Evolutionary conservation across 495 filamentous ascomycete species (phyloP).

Genomic region (Arthonia radiata): DNA sequence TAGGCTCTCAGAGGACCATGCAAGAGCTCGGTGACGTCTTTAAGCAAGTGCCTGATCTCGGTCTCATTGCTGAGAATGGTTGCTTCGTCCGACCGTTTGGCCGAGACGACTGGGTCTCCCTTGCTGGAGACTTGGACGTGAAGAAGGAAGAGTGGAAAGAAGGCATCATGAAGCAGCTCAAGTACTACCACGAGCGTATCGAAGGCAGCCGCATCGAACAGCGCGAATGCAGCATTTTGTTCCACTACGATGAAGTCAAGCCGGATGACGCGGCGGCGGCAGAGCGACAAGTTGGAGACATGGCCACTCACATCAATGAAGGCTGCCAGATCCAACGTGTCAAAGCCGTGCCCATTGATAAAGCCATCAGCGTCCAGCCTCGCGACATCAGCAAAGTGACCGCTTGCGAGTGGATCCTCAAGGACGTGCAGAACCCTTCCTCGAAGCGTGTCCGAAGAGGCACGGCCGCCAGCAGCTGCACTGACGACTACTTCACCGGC

Average conservation of each 20-base stretch:
- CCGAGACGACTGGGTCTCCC: conserved; percentile 37
- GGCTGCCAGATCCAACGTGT: conserved; percentile 60
- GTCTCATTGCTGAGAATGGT: conserved; percentile 79
- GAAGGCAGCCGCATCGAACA: conserved; percentile 72
- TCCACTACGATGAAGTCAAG: conserved; percentile 52
- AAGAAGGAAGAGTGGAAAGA: conserved; percentile 52
- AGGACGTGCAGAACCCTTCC: conserved; percentile 20
- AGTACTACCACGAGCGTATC: conserved; percentile 69
- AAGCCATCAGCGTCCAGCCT: conserved; percentile 57
- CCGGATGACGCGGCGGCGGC: conserved; percentile 44
- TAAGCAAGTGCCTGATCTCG: conserved; percentile 47
- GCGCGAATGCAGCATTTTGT: conserved; percentile 62
- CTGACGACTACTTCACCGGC: not conserved
- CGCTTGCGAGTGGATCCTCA: conserved; percentile 45
- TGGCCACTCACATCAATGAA: conserved; percentile 81
- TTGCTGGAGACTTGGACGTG: conserved; percentile 41
- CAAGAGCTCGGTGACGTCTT: conserved; percentile 77
- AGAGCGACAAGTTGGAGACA: conserved; percentile 54
- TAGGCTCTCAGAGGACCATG: conserved; percentile 67
- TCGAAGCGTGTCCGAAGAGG: not conserved
- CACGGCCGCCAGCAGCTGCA: not conserved
- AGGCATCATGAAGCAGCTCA: conserved; percentile 46
- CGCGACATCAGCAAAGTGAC: conserved; percentile 62
- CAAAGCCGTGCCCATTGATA: conserved; percentile 58
- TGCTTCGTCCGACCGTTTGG: conserved; percentile 57